These are phyloP conservation scores for Phyllosticta citribraziliensis DNA, from an alignment of 2,329 filamentous ascomycete species.

Conservation along the genomic window DNA sequence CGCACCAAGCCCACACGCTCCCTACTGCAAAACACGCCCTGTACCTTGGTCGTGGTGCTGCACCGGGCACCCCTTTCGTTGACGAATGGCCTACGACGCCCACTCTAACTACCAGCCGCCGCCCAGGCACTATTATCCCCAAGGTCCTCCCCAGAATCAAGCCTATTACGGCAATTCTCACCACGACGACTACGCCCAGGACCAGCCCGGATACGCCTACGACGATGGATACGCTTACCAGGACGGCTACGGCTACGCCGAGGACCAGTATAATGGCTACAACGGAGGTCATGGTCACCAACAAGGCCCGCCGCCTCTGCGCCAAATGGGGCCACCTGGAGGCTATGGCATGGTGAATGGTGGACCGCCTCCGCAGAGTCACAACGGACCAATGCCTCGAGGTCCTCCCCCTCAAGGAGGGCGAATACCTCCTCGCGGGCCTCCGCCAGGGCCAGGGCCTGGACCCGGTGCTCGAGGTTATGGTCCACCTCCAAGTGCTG, in stretches of 20 bases:
- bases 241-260: slow-evolving; percentile 20
- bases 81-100: slow-evolving; percentile 31
- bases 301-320: slow-evolving; percentile 15
- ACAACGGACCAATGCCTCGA: slow-evolving; percentile 2
- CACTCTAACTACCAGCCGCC: slow-evolving; percentile 26
- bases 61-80: neutral
- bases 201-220: slow-evolving; percentile 26
- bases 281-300: slow-evolving; percentile 14
- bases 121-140: slow-evolving; percentile 25
- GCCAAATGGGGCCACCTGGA: slow-evolving; percentile 4
- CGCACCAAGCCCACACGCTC: neutral
- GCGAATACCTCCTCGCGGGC: neutral
- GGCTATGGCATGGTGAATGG: slow-evolving; percentile 18
- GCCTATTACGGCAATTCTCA: slow-evolving; percentile 16
- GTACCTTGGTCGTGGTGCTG: neutral
- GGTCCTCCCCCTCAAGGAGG: neutral
- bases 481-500: slow-evolving; percentile 1
- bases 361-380: slow-evolving; percentile 12
- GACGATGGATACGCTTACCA: slow-evolving; percentile 22
- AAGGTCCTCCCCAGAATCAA: slow-evolving; percentile 17
- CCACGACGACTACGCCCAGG: slow-evolving; percentile 12
- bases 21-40: neutral
- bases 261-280: slow-evolving; percentile 13
- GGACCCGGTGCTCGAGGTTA: slow-evolving; percentile 1
- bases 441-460: neutral